These are phyloP conservation scores for Citeromyces hawaiiensis DNA, from an alignment of 1,139 yeast species.

Conservation along the genomic window DNA sequence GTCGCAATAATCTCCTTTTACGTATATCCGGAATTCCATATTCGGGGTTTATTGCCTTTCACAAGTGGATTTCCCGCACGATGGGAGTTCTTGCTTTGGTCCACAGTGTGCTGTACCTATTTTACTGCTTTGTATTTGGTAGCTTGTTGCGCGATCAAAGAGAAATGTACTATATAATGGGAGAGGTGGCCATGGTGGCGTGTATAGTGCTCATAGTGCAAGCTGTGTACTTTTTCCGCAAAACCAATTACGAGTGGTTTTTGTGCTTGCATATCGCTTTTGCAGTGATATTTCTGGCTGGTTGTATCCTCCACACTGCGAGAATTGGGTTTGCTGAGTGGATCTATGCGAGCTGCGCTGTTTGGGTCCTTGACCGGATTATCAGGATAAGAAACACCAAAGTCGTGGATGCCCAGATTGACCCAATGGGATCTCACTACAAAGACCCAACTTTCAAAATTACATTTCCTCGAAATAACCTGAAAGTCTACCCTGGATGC, in stretches of 20 bases:
- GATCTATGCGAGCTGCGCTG: constrained; percentile 24
- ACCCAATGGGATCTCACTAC: neutral
- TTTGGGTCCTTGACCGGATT: constrained; percentile 30
- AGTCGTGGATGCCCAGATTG: neutral
- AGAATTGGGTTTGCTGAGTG: constrained; percentile 26
- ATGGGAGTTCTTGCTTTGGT: constrained; percentile 18
- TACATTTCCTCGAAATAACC: constrained; percentile 24
- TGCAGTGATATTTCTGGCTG: constrained; percentile 27
- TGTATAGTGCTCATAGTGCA: constrained; percentile 23
- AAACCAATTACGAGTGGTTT: constrained; percentile 29
- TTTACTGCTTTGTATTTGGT: constrained; percentile 5
- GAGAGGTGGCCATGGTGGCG: constrained; percentile 19
- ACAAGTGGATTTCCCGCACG: constrained; percentile 46
- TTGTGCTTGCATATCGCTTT: constrained; percentile 25
- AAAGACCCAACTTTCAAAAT: constrained; percentile 25
- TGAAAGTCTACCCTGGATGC: constrained; percentile 33
- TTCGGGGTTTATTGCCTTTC: constrained; percentile 41
- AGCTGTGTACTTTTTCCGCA: constrained; percentile 25
- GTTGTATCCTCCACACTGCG: constrained; percentile 28
- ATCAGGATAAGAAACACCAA: constrained; percentile 20
- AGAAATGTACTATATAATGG: constrained; percentile 7
- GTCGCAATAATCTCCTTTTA: constrained; percentile 48
- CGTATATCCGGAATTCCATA: constrained; percentile 49
- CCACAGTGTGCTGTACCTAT: constrained; percentile 13
- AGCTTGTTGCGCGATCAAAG: constrained; percentile 4